Percentiles rank a stretch among this genome's conserved stretches.
Conservation (phyloP, 1,284 basidiomycete species). For the Meira nashicola region DNA sequence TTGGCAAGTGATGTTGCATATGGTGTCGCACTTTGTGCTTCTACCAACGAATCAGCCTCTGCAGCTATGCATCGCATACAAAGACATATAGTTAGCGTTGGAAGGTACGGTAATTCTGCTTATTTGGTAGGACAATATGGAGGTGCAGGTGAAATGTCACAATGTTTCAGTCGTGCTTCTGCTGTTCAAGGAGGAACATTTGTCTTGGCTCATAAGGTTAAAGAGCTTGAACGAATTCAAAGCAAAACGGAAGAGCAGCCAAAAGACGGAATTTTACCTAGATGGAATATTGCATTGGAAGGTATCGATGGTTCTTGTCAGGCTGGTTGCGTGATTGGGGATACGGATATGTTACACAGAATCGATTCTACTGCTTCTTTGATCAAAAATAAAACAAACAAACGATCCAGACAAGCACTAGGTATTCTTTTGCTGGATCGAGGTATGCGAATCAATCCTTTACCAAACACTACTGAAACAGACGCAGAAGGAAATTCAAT, state of each 20-base stretch:
- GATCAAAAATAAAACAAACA: constrained; percentile 3
- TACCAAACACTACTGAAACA: background rate
- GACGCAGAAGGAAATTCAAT: background rate
- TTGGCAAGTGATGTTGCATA: constrained; percentile 52
- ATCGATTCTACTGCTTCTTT: background rate
- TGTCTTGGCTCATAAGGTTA: constrained; percentile 23
- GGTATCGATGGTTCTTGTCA: constrained; percentile 63
- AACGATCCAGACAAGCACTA: background rate
- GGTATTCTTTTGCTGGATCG: constrained; percentile 12
- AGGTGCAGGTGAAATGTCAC: constrained; percentile 57
- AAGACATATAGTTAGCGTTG: constrained; percentile 69
- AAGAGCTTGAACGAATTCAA: background rate
- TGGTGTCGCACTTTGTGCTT: constrained; percentile 49
- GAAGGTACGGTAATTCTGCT: constrained; percentile 81
- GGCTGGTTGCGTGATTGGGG: constrained; percentile 55
- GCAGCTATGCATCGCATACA: constrained; percentile 27
- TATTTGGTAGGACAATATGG: constrained; percentile 94
- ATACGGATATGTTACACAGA: constrained; percentile 55
- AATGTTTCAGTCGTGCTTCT: constrained; percentile 43
- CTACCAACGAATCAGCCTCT: constrained; percentile 19
- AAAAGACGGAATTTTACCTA: constrained; percentile 2
- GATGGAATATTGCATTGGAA: constrained; percentile 53
- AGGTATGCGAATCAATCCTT: background rate
- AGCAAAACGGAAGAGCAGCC: too few relatives aligned
- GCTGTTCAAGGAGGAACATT: constrained; percentile 44